Conservation (phyloP, 805 yeast species). For the Torulaspora microellipsoides region DNA sequence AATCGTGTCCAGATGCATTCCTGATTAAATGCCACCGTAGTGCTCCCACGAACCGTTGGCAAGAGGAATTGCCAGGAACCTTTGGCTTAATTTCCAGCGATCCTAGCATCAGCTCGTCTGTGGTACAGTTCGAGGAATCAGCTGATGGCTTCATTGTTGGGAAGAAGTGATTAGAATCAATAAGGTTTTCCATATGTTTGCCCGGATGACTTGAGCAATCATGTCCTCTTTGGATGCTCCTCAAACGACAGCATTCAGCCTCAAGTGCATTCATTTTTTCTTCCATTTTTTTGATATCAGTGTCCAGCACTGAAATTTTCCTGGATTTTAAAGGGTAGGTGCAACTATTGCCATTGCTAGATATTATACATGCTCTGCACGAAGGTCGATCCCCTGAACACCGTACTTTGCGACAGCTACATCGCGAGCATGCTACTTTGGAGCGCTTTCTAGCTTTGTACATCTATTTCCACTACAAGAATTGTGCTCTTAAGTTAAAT, state of each 20-base stretch:
- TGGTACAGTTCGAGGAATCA: neutral
- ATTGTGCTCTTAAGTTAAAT: too few species aligned
- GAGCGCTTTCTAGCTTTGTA: conserved; percentile 2
- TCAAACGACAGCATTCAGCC: conserved; percentile 1
- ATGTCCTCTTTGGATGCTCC: neutral
- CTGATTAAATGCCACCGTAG: neutral
- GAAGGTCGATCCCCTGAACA: conserved; percentile 6
- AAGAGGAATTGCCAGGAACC: conserved; percentile 3
- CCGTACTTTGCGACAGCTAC: conserved; percentile 4
- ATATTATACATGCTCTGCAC: conserved; percentile 5
- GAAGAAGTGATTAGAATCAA: too few species aligned
- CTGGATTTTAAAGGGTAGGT: conserved; percentile 3
- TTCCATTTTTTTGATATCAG: conserved; percentile 12
- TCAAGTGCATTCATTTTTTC: conserved; percentile 12
- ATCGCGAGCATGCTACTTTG: conserved; percentile 2
- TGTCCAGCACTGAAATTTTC: conserved; percentile 4
- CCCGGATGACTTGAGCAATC: neutral
- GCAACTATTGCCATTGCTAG: conserved; percentile 1
- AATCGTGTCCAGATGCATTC: too few species aligned
- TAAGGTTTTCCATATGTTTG: too few species aligned
- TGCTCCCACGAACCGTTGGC: conserved; percentile 2
- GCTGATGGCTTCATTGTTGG: too few species aligned
- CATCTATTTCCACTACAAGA: neutral
- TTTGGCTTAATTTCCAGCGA: neutral
- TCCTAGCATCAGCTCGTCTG: neutral